A percentile compares a stretch with the other conserved stretches of the same genome.
Conservation (phyloP, 2,329 filamentous ascomycete species). For the Juglanconis oblonga region DNA sequence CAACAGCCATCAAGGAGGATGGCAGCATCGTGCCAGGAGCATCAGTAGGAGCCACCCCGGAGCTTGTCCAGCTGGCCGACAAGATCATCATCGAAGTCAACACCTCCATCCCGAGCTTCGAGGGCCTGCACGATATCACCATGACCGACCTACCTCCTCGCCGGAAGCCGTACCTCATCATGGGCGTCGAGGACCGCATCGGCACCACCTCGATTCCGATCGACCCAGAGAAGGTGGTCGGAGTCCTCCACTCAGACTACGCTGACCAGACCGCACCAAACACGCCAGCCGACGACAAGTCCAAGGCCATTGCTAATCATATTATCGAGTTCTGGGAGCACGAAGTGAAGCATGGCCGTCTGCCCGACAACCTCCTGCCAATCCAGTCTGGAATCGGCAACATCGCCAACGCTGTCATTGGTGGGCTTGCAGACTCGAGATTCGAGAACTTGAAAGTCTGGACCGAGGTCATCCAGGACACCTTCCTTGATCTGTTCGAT, state of each 20-base stretch:
- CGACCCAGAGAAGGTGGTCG: constrained; percentile 78
- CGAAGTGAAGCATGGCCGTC: constrained; percentile 74
- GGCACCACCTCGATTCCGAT: constrained; percentile 79
- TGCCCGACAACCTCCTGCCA: constrained; percentile 74
- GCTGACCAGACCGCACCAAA: constrained; percentile 74
- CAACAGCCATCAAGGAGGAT: constrained; percentile 82
- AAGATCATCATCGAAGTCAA: constrained; percentile 95
- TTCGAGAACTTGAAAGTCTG: constrained; percentile 88
- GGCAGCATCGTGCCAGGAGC: constrained; percentile 86
- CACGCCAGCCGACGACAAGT: constrained; percentile 69
- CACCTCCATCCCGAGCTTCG: constrained; percentile 78
- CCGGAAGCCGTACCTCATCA: constrained; percentile 83
- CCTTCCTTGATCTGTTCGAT: constrained; percentile 90
- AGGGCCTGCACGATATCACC: constrained; percentile 87
- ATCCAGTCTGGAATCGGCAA: constrained; percentile 89
- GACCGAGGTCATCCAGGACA: constrained; percentile 89
- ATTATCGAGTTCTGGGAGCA: constrained; percentile 82
- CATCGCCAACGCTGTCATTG: constrained; percentile 88
- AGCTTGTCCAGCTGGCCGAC: constrained; percentile 86
- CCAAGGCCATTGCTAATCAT: constrained; percentile 70
- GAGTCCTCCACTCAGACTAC: constrained; percentile 81
- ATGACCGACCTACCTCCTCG: constrained; percentile 80
- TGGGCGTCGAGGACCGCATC: constrained; percentile 81
- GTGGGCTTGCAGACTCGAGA: constrained; percentile 75
- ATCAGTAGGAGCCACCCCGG: constrained; percentile 79